Conservation (phyloP, 768 basidiomycete species). For the Botryobasidium botryosum region DNA sequence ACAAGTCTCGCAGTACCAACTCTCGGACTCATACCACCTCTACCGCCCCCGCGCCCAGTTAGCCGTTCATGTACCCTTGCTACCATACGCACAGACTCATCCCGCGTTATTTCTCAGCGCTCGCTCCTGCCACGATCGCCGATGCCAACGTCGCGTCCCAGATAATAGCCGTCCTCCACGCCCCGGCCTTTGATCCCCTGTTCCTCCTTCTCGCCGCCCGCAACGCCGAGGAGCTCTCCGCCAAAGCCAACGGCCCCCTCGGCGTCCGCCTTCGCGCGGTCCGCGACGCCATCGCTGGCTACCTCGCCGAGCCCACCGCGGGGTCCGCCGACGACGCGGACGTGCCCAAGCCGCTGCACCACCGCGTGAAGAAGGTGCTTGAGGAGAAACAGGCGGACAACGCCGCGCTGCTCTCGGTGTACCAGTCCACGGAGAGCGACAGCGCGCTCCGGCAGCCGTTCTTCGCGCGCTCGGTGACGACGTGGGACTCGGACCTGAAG, state of each 20-base stretch:
- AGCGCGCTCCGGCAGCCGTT: constrained; percentile 30
- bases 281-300: constrained; percentile 30
- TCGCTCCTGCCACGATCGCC: constrained; percentile 71
- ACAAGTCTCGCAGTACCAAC: constrained; percentile 56
- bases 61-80: constrained; percentile 21
- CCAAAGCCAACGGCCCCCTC: constrained; percentile 24
- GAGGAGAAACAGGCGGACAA: constrained; percentile 31
- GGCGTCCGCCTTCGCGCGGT: constrained; percentile 27
- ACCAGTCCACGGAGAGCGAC: constrained; percentile 27
- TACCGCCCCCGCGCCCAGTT: constrained; percentile 36
- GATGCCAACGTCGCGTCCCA: constrained; percentile 30
- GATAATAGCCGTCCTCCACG: constrained; percentile 42
- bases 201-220: constrained; percentile 44
- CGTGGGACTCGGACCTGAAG: constrained; percentile 36
- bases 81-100: neutral
- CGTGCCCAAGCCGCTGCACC: constrained; percentile 25
- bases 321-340: constrained; percentile 31
- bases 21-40: constrained; percentile 59
- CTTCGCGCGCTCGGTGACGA: constrained; percentile 30
- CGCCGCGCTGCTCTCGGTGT: constrained; percentile 29
- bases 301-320: constrained; percentile 35
- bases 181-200: constrained; percentile 42
- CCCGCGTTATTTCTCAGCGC: constrained; percentile 15
- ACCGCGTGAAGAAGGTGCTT: constrained; percentile 35
- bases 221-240: constrained; percentile 32